These are phyloP conservation scores for Colletotrichum melonis DNA, from an alignment of 2,329 filamentous ascomycete genomes.

Conservation along the genomic window DNA sequence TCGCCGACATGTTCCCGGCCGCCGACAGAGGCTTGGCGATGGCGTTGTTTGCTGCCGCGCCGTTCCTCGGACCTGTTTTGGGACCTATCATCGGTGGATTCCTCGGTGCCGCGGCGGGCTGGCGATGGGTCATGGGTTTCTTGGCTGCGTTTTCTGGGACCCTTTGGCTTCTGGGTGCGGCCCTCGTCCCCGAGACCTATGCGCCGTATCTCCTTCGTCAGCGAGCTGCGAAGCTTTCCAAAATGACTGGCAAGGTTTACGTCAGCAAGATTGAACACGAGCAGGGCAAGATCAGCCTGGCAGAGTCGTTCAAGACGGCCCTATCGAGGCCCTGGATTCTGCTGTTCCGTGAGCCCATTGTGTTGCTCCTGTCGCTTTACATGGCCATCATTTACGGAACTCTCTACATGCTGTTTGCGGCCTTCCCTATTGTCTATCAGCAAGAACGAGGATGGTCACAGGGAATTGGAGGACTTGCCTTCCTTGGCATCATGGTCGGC, in stretches of 20 bases:
- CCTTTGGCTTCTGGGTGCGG: slow-evolving; percentile 50
- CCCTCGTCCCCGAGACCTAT: slow-evolving; percentile 53
- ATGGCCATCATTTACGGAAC: slow-evolving; percentile 71
- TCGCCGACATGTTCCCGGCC: slow-evolving; percentile 69
- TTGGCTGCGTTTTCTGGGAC: slow-evolving; percentile 66
- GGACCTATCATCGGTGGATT: slow-evolving; percentile 76
- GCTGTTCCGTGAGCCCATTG: slow-evolving; percentile 77
- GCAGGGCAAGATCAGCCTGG: slow-evolving; percentile 45
- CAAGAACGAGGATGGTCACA: slow-evolving; percentile 66
- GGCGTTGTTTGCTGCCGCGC: slow-evolving; percentile 72
- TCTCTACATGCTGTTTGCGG: slow-evolving; percentile 69
- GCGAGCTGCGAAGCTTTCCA: slow-evolving; percentile 38
- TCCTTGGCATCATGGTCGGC: slow-evolving; percentile 75
- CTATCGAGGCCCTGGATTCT: slow-evolving; percentile 73
- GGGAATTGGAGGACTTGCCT: slow-evolving; percentile 72
- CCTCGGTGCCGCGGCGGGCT: slow-evolving; percentile 70
- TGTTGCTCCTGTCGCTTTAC: slow-evolving; percentile 73
- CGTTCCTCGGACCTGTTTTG: slow-evolving; percentile 73
- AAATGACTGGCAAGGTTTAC: slow-evolving; percentile 38
- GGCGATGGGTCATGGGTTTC: slow-evolving; percentile 77
- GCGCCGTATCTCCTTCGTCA: slow-evolving; percentile 39
- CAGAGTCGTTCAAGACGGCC: slow-evolving; percentile 57
- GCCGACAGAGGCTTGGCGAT: slow-evolving; percentile 67
- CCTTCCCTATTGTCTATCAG: slow-evolving; percentile 75
- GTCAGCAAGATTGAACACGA: slow-evolving; percentile 56